Evolutionary conservation across 192 early-diverging fungal species (phyloP).

Genomic region (Backusella australiensis): DNA sequence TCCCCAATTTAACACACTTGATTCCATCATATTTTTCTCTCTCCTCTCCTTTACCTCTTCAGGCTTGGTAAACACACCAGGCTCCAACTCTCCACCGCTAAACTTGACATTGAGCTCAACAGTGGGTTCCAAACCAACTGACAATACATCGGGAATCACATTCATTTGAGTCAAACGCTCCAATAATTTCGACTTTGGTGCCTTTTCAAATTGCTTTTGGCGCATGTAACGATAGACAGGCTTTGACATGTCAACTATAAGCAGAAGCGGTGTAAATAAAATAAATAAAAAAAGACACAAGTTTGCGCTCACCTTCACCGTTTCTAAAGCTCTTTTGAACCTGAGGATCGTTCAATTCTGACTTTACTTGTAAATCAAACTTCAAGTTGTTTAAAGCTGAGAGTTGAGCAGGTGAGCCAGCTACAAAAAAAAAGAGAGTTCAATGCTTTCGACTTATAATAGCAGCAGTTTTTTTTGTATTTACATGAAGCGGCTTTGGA

Average conservation of each 20-base stretch:
- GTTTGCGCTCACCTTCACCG: constrained; percentile 33
- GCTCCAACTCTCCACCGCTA: constrained; percentile 32
- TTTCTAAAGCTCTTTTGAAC: constrained; percentile 65
- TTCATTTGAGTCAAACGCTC: constrained; percentile 75
- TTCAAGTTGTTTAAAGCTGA: constrained; percentile 47
- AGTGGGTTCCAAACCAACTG: constrained; percentile 44
- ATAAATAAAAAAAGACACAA: neutral
- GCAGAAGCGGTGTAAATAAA: neutral
- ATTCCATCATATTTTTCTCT: constrained; percentile 8
- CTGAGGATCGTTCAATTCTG: constrained; percentile 68
- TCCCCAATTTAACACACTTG: constrained; percentile 23
- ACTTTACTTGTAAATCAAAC: constrained; percentile 56
- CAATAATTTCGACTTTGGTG: constrained; percentile 55
- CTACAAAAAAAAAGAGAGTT: constrained; percentile 15
- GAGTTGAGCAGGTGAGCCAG: constrained; percentile 41
- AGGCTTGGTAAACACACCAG: constrained; percentile 37
- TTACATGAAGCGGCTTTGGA: constrained; percentile 39
- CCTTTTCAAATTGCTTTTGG: constrained; percentile 55
- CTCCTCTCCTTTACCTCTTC: constrained; percentile 22
- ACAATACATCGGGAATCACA: constrained; percentile 72
- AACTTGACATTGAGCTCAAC: constrained; percentile 44
- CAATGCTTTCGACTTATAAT: neutral
- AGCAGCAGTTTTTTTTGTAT: neutral
- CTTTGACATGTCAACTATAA: constrained; percentile 57
- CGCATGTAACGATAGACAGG: constrained; percentile 71